These are phyloP conservation scores for Elsinoe perseae DNA, from an alignment of 2,329 filamentous ascomycete genomes.

Conservation along the genomic window DNA sequence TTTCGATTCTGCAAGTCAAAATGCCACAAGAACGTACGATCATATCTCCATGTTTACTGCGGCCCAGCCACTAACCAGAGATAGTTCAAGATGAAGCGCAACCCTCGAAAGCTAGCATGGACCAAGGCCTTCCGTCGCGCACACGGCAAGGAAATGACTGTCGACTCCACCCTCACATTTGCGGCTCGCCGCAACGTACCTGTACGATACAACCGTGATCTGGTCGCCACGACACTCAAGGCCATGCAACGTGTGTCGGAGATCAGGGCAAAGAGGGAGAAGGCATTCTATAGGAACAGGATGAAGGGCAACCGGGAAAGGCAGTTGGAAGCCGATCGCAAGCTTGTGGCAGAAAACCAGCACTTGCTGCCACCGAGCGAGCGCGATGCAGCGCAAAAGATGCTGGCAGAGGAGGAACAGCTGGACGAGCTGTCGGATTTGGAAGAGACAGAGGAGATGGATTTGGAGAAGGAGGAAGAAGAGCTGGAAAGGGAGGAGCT, in stretches of 20 bases:
- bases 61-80: constrained; percentile 16
- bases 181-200: constrained; percentile 88
- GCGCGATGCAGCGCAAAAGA: constrained; percentile 38
- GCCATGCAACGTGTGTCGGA: constrained; percentile 88
- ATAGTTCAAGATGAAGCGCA: constrained; percentile 94
- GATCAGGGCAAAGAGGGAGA: constrained; percentile 74
- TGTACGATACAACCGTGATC: constrained; percentile 89
- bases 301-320: constrained; percentile 85
- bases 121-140: constrained; percentile 86
- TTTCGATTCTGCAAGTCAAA: constrained; percentile 62
- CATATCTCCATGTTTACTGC: neutral
- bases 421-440: constrained; percentile 27
- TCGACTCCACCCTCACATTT: constrained; percentile 90
- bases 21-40: constrained; percentile 52
- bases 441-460: constrained; percentile 36
- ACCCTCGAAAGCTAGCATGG: constrained; percentile 94
- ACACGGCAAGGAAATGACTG: constrained; percentile 75
- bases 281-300: constrained; percentile 87
- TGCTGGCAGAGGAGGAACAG: constrained; percentile 52
- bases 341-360: constrained; percentile 84
- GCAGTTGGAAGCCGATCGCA: constrained; percentile 70
- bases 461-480: constrained; percentile 38
- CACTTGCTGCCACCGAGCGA: constrained; percentile 68
- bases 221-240: constrained; percentile 76
- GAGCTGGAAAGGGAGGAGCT: constrained; percentile 30